Evolutionary conservation across 768 basidiomycete species (phyloP).

Genomic region (Erythrobasidium yunnanense): DNA sequence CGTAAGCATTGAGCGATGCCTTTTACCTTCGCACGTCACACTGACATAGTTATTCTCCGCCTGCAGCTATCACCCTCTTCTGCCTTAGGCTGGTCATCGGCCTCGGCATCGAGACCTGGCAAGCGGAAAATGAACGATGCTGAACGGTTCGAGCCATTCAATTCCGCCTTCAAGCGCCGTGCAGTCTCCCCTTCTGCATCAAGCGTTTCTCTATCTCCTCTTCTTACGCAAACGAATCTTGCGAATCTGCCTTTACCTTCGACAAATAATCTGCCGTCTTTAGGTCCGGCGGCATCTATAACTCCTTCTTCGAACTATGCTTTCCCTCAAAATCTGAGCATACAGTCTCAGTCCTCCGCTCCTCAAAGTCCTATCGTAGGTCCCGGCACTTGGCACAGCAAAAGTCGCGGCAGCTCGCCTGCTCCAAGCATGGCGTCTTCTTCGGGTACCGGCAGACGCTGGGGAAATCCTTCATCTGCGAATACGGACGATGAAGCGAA

Average conservation of each 20-base stretch:
- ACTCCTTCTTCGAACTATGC: background rate
- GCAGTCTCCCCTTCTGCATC: conserved; percentile 33
- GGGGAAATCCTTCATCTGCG: background rate
- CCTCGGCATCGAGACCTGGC: conserved; percentile 21
- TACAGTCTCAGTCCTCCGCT: background rate
- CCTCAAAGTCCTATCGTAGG: background rate
- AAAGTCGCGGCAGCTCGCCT: conserved; percentile 6
- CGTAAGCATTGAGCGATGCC: background rate
- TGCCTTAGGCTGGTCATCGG: conserved; percentile 26
- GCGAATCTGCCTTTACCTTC: background rate
- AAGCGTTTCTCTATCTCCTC: conserved; percentile 20
- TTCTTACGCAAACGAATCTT: background rate
- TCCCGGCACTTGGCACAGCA: background rate
- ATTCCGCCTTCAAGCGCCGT: conserved; percentile 36
- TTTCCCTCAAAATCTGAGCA: background rate
- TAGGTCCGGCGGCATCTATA: conserved; percentile 8
- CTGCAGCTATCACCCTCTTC: conserved; percentile 13
- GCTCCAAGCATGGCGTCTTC: background rate
- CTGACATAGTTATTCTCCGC: background rate
- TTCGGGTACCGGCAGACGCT: background rate
- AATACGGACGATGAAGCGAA: background rate
- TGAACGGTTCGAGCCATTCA: conserved; percentile 36
- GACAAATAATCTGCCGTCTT: background rate
- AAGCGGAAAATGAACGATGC: conserved; percentile 33
- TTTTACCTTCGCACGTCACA: background rate